phyloP scores from a whole-genome alignment of 345 rosid genomes.

The Psidium guajava region DNA sequence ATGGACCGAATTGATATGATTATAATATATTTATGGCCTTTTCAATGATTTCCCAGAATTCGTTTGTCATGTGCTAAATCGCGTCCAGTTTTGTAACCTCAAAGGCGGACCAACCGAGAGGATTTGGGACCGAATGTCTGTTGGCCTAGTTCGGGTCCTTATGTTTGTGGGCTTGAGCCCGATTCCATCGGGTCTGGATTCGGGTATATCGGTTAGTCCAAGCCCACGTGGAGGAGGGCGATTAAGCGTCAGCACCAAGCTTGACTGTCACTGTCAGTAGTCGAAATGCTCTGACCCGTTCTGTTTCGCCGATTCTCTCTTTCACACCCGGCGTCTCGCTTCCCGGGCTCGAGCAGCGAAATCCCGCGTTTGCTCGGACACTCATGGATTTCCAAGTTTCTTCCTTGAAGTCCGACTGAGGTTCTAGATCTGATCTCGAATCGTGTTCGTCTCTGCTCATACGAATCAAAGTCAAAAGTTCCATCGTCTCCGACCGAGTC shows the following conservation, averaged over 20 bases:
- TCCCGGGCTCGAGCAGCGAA: not conserved
- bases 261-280: not conserved
- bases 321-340: not conserved
- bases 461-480: not conserved
- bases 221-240: not conserved
- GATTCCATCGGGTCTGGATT: not conserved
- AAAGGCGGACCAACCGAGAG: not conserved
- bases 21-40: too few relatives aligned
- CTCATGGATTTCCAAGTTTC: not conserved
- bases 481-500: not conserved
- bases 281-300: not conserved
- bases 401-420: not conserved
- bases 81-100: not conserved
- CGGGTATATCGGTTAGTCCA: not conserved
- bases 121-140: too few relatives aligned
- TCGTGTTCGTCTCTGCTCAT: not conserved
- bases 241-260: not conserved
- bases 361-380: not conserved
- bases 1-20: too few relatives aligned
- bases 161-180: not conserved
- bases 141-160: not conserved
- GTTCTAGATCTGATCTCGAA: not conserved
- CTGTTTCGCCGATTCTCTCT: not conserved
- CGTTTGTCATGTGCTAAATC: not conserved
- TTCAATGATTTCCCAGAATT: too few relatives aligned